Evolutionary conservation across 148 eudicot species (phyloP), one percentile per base, ranked within the genome.

Genomic region (Pouteria glomerata): DNA sequence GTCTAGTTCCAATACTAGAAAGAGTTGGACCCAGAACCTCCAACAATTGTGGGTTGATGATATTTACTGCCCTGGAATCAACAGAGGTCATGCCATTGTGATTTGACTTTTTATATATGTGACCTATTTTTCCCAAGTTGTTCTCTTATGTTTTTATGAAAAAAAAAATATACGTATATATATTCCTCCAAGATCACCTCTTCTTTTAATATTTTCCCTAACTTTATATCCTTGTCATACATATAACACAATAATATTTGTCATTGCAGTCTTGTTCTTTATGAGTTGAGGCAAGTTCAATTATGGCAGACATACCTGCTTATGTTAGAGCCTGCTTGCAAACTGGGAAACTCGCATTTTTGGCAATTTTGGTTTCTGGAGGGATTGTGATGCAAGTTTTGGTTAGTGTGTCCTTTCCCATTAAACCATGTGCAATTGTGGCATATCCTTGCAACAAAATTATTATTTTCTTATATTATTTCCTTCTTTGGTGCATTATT

Each of bases 371-470:
- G 78, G 96, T 85, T 35, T 82, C 92, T 6, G 82, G 82, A 35
- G 96, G 96, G 51, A 85, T 92, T 59, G 91, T 88, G 3, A 57
- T 92, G 83, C 97, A 92, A 82, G 80, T 92, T 81, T 82, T 92
- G 92, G 97, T 92, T 4, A 74, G 84, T 27, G 24, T 34, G 62
- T 24, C 8, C 42, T 71, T 74, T 44, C 35, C 33, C 47, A 13
- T 19, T 53, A n/a, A 12, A 1, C 29, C 27, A 63, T 44, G 12
- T 64, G 33, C 42, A 10, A 19, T 60, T 68, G 29, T 27, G 48
- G 31, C 34, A 15, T 27, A 47, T 45, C 18, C 33, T 50, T 39
- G 39, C 4, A 15, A 29, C 23, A 26, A 58, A 44, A 16, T 30
- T 23, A 44, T 66, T 51, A 41, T 23, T 31, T 23, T 55, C 57